Evolutionary conservation across 176 grass and related monocot genomes (phyloP).

Genomic region (Oryza coarctata): DNA sequence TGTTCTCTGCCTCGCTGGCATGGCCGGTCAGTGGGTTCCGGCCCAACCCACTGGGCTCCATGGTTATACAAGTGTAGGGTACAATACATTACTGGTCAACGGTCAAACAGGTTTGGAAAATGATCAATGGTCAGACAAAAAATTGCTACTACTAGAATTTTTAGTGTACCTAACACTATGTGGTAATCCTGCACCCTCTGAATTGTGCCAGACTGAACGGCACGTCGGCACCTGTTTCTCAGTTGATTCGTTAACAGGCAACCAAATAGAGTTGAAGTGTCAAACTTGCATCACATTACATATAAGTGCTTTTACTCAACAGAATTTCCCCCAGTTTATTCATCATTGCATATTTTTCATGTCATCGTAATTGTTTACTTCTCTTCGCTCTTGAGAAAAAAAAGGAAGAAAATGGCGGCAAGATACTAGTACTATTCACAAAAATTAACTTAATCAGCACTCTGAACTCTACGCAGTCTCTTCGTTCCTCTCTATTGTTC

Average conservation of each 20-base stretch:
- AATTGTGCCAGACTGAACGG: background rate
- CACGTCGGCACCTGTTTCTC: background rate
- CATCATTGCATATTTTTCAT: background rate
- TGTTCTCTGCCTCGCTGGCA: too few species aligned
- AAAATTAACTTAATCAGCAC: background rate
- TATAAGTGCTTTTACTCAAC: background rate
- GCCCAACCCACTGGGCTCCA: fast-evolving
- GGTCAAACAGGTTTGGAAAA: too few species aligned
- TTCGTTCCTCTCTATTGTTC: background rate
- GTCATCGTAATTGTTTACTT: background rate
- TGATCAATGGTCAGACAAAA: too few species aligned
- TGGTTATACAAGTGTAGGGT: too few species aligned
- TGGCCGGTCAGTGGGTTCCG: too few species aligned
- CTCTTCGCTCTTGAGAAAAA: background rate
- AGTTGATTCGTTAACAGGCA: background rate
- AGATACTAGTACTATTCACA: background rate
- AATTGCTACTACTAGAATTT: too few species aligned
- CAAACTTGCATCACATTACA: background rate
- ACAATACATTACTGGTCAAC: too few species aligned
- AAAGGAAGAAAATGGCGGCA: background rate
- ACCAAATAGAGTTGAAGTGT: too few species aligned
- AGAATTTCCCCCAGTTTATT: background rate
- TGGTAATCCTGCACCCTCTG: background rate
- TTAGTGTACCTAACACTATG: background rate
- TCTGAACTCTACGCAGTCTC: background rate